Evolutionary conservation across 1,284 basidiomycete species (phyloP).

Genomic region (Anthracocystis setariae): DNA sequence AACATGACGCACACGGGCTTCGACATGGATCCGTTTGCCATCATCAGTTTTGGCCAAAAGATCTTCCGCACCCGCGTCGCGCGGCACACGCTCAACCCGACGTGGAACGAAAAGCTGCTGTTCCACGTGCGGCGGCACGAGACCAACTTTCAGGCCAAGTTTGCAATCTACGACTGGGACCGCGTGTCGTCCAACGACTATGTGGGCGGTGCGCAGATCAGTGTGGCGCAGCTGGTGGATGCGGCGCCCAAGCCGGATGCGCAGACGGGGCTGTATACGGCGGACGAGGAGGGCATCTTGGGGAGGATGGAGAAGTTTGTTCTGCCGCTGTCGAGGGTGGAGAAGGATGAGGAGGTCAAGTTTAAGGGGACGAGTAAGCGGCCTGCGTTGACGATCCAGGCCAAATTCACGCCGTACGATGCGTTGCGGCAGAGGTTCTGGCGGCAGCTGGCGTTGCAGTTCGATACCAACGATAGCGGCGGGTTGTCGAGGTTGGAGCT

Average conservation of each 20-base stretch:
- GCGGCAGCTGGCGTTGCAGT: slow-evolving; percentile 87
- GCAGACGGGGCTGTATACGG: slow-evolving; percentile 53
- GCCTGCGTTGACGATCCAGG: slow-evolving; percentile 71
- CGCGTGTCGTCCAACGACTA: slow-evolving; percentile 63
- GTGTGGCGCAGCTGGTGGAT: slow-evolving; percentile 52
- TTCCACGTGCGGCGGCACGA: slow-evolving; percentile 94
- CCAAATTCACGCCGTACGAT: slow-evolving; percentile 93
- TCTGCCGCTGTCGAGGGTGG: slow-evolving; percentile 48
- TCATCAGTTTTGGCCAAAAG: slow-evolving; percentile 95
- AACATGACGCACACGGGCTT: slow-evolving; percentile 77
- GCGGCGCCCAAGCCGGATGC: slow-evolving; percentile 54
- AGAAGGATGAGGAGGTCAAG: slow-evolving; percentile 55
- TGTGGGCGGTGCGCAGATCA: slow-evolving; percentile 53
- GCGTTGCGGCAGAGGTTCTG: slow-evolving; percentile 75
- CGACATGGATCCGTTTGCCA: slow-evolving; percentile 98
- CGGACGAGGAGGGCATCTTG: slow-evolving; percentile 35
- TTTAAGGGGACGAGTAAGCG: slow-evolving; percentile 30
- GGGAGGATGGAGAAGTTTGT: slow-evolving; percentile 44
- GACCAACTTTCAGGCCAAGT: slow-evolving; percentile 69
- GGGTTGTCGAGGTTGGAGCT: slow-evolving; percentile 85
- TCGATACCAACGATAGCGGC: slow-evolving; percentile 87
- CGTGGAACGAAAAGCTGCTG: slow-evolving; percentile 93
- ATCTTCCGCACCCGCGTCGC: slow-evolving; percentile 85
- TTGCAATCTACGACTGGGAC: slow-evolving; percentile 66
- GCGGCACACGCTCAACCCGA: slow-evolving; percentile 76